Base-by-base conservation (phyloP, 2,329 filamentous ascomycete species). In the Aureobasidium pullulans region DNA sequence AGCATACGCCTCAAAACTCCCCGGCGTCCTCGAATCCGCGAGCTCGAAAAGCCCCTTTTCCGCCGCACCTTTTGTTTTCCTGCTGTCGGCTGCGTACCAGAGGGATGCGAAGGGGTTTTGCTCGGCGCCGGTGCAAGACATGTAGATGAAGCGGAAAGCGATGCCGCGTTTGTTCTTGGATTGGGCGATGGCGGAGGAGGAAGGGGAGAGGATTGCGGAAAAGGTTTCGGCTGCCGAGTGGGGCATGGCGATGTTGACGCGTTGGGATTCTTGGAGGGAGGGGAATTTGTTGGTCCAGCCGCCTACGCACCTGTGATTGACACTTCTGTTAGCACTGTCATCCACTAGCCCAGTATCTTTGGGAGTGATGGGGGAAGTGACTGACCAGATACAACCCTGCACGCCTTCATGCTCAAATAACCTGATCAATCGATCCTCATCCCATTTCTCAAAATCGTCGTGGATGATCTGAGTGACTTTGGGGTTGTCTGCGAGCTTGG, bases 401-500 rank as follows among this genome's bases (percentile, higher is more conserved):
- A 76, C 74, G 28, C 72, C 75, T 59, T 70, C 68, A 36, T 66
- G 66, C 31, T 64, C 62, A 5, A 79, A 66, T 23, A 74, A 68
- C 11, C 67, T 54, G 9, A 80, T 60, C 19, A 79, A 66, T 11
- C 76, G 69, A 0, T 74, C 23, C 23, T 23, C 70, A 1, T 81
- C 75, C 64, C 81, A 84, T 1, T 70, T 65, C 6, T 75, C 72
- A 68, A 85, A 85, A 67, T 85, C 79, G 13, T 78, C 71, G 63
- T 72, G 68, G 32, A 71, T 62, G 63, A 72, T 63, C 57, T 72
- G 68, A 2, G 68, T 70, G 44, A 72, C 65, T 63, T 72, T 72
- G 13, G 61, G 62, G 57, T 69, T 61, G 19, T 67, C 65, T 63
- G 66, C 67, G 40, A 64, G 63, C 15, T 67, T 60, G 11, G 62